phyloP scores from a whole-genome alignment of 768 basidiomycete genomes.

The Macrolepiota fuliginosa region DNA sequence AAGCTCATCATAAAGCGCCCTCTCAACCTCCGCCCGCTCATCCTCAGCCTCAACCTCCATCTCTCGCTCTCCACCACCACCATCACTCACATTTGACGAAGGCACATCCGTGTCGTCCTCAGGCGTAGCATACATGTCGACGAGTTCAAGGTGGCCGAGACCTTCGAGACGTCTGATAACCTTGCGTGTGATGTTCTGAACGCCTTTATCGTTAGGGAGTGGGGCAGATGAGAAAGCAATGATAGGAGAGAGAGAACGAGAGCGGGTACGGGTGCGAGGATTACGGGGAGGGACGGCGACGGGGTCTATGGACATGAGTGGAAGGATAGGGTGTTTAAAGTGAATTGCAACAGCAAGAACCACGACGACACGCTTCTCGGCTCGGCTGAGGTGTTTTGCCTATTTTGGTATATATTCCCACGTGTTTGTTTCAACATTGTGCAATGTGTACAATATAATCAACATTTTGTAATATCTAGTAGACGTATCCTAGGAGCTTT shows the following conservation, averaged over 20 bases:
- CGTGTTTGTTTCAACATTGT: neutral
- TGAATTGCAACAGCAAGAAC: neutral
- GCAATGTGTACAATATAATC: no score
- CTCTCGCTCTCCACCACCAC: conserved; percentile 3
- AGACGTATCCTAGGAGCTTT: conserved; percentile 90
- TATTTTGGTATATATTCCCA: conserved; percentile 4
- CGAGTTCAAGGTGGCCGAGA: conserved; percentile 37
- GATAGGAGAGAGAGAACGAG: conserved; percentile 27
- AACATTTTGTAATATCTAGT: no score
- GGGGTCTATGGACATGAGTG: neutral
- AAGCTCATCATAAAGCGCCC: conserved; percentile 17
- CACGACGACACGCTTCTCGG: neutral
- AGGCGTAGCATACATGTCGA: conserved; percentile 24
- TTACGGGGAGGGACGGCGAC: neutral
- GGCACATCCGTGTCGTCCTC: conserved; percentile 26
- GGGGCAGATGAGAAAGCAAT: conserved; percentile 38
- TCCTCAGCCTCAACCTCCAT: conserved; percentile 25
- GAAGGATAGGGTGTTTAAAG: neutral
- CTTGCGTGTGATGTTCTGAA: conserved; percentile 46
- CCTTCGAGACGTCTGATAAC: conserved; percentile 48
- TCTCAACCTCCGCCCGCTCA: conserved; percentile 23
- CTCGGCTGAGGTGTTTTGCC: neutral
- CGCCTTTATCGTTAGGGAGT: conserved; percentile 34
- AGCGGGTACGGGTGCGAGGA: neutral
- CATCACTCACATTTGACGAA: conserved; percentile 18